A percentile compares a stretch with the other conserved stretches of the same genome.
phyloP scores from a whole-genome alignment of 179 eudicot genomes.

The Beta macrorhiza region DNA sequence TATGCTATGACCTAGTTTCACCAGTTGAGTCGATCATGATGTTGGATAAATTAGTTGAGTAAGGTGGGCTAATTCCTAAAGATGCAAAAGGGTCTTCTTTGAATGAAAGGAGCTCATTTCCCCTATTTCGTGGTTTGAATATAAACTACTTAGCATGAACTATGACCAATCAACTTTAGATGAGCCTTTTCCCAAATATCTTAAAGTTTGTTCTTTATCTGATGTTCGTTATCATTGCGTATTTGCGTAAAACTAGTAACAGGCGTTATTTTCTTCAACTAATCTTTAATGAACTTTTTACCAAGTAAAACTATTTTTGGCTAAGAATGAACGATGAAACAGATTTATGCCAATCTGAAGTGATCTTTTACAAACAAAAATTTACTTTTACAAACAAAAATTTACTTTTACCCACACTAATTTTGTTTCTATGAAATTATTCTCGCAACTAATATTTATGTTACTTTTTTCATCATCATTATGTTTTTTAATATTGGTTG shows the following conservation, averaged over 20 bases:
- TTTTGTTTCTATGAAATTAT: not conserved
- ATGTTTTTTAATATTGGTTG: no score
- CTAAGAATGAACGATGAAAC: not conserved
- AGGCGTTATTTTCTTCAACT: not conserved
- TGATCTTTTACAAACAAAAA: no score
- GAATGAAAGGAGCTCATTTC: not conserved
- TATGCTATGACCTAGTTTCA: conserved; percentile 3
- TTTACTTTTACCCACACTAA: no score
- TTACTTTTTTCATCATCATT: not conserved
- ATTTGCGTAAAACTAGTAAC: not conserved
- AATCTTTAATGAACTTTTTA: not conserved
- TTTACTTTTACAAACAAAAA: no score
- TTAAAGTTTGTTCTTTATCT: not conserved
- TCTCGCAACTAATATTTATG: not conserved
- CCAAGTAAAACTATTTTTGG: no score
- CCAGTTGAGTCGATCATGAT: not conserved
- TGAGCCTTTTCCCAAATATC: not conserved
- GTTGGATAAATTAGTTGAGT: not conserved
- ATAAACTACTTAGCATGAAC: not conserved
- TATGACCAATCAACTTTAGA: not conserved
- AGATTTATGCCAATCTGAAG: no score
- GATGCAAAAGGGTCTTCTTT: not conserved
- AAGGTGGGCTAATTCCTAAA: not conserved
- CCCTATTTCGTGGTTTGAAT: not conserved
- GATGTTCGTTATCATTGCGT: not conserved